A percentile compares a stretch with the other conserved stretches of the same genome.
phyloP scores from a whole-genome alignment of 129 eudicot genomes.

The Escallonia herrerae region DNA sequence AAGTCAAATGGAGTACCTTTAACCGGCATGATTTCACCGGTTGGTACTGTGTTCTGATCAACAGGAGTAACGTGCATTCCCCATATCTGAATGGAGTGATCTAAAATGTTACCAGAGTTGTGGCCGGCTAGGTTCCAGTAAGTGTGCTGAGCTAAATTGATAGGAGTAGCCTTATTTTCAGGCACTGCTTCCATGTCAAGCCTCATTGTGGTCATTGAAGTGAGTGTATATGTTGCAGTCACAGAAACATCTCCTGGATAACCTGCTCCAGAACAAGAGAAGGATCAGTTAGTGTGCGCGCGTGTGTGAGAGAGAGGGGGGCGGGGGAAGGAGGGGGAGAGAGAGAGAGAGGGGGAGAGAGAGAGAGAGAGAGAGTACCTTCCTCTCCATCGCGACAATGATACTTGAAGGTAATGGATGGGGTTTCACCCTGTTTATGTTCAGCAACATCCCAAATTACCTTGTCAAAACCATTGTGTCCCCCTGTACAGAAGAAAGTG shows the following conservation, averaged over 20 bases:
- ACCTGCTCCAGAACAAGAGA: conserved; percentile 37
- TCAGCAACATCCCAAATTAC: conserved; percentile 84
- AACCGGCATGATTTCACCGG: conserved; percentile 79
- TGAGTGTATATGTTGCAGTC: conserved; percentile 80
- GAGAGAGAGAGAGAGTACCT: conserved; percentile 43
- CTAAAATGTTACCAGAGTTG: conserved; percentile 61
- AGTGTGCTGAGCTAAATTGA: conserved; percentile 87
- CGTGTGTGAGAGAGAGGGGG: too few relatives aligned
- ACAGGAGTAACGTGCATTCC: conserved; percentile 77
- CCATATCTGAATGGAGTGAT: conserved; percentile 75
- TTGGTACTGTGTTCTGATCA: conserved; percentile 64
- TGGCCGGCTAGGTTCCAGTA: conserved; percentile 95
- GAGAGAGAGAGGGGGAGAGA: too few relatives aligned
- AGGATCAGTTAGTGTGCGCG: too few relatives aligned
- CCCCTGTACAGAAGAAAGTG: conserved; percentile 39
- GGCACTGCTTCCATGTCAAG: conserved; percentile 95
- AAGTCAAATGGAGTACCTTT: conserved; percentile 82
- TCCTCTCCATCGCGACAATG: conserved; percentile 83
- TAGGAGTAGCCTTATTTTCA: conserved; percentile 72
- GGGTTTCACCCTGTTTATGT: conserved; percentile 65
- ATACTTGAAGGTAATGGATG: conserved; percentile 86
- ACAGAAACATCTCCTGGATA: conserved; percentile 83
- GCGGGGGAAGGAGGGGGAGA: too few relatives aligned
- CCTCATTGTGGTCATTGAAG: conserved; percentile 57
- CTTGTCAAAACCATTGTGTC: conserved; percentile 91